These are phyloP conservation scores for Ustilago trichophora DNA, from an alignment of 1,284 basidiomycete genomes.

Conservation along the genomic window DNA sequence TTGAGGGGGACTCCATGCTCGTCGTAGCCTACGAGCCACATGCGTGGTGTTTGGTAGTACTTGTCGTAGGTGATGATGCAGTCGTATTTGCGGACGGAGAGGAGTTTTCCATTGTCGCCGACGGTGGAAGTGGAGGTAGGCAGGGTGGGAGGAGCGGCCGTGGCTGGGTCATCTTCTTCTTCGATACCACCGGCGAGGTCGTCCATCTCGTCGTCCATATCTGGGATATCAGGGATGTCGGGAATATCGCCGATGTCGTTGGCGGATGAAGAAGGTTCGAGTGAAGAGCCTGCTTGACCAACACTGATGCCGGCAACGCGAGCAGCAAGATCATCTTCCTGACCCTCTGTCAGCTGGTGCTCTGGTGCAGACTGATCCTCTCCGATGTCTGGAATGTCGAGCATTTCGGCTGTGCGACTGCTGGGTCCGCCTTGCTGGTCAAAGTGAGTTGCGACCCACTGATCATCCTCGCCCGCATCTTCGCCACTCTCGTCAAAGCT, in stretches of 20 bases:
- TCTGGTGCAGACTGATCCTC: conserved; percentile 47
- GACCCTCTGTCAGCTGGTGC: conserved; percentile 46
- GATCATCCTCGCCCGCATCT: conserved; percentile 43
- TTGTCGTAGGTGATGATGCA: conserved; percentile 99
- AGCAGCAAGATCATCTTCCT: conserved; percentile 57
- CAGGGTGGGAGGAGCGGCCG: conserved; percentile 32
- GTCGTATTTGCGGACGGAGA: conserved; percentile 97
- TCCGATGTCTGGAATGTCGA: conserved; percentile 61
- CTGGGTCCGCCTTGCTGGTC: conserved; percentile 7
- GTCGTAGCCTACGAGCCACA: conserved; percentile 66
- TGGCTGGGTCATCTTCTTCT: conserved; percentile 61
- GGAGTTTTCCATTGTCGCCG: conserved; percentile 73
- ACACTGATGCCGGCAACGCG: conserved; percentile 49
- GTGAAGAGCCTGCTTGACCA: neutral
- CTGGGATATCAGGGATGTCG: conserved; percentile 52
- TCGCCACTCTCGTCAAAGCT: conserved; percentile 44
- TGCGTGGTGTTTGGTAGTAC: conserved; percentile 62
- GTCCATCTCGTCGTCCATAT: conserved; percentile 60
- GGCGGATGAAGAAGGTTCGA: conserved; percentile 9
- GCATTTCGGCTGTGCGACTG: conserved; percentile 43
- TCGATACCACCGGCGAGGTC: conserved; percentile 56
- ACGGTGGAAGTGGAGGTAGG: conserved; percentile 69
- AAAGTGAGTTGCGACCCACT: conserved; percentile 56
- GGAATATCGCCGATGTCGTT: conserved; percentile 26
- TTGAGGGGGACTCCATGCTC: conserved; percentile 62